phyloP scores from a whole-genome alignment of 164 flowering plant genomes.

The Vitis cinerea region DNA sequence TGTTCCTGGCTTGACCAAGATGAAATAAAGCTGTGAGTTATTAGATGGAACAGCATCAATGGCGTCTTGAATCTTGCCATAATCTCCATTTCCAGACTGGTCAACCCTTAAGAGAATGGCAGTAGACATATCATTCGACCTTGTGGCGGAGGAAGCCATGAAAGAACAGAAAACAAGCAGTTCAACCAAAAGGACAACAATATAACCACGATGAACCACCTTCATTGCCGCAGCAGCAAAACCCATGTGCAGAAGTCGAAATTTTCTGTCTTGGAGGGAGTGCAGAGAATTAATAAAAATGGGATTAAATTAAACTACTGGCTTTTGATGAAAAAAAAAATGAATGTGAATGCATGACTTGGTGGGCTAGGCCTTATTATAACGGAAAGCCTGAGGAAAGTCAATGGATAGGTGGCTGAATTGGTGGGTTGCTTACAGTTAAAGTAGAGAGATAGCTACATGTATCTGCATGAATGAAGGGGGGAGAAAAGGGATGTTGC shows the following conservation, averaged over 20 bases:
- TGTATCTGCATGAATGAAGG: background rate
- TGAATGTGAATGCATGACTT: too few species aligned
- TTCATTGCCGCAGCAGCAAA: background rate
- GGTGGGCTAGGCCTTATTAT: background rate
- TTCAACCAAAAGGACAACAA: background rate
- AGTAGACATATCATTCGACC: slow-evolving; percentile 27
- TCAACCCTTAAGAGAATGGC: slow-evolving; percentile 62
- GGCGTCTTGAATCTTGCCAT: slow-evolving; percentile 62
- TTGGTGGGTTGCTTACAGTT: slow-evolving; percentile 1
- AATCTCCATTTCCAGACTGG: slow-evolving; percentile 69
- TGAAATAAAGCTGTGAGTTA: slow-evolving; percentile 37
- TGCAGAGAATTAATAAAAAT: too few species aligned
- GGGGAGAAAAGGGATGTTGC: too few species aligned
- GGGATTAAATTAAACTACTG: too few species aligned
- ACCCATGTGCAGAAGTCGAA: too few species aligned
- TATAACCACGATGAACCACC: background rate
- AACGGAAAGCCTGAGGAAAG: background rate
- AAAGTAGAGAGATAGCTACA: slow-evolving; percentile 7
- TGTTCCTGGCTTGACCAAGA: slow-evolving; percentile 59
- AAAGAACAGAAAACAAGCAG: background rate
- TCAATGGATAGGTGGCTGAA: slow-evolving; percentile 9
- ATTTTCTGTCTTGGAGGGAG: too few species aligned
- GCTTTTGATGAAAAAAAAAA: too few species aligned
- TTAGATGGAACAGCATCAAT: slow-evolving; percentile 61
- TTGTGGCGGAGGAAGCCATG: slow-evolving; percentile 16